These are phyloP conservation scores for Geosiphon pyriformis DNA, from an alignment of 192 early-diverging fungal genomes.

Conservation along the genomic window DNA sequence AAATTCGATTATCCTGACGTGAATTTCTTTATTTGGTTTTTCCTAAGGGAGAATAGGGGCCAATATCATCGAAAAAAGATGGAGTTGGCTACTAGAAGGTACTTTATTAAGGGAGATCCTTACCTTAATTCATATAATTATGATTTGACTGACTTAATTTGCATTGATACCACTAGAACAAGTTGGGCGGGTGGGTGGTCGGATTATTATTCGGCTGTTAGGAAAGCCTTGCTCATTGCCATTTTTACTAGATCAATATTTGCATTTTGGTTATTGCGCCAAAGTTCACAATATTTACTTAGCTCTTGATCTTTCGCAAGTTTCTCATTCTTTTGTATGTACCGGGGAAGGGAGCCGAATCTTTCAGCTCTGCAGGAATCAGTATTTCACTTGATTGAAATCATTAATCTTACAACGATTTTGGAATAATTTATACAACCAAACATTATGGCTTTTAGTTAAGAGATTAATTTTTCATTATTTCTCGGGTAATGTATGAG, in stretches of 20 bases:
- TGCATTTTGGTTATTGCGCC: slow-evolving; percentile 3
- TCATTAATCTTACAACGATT: too few species aligned
- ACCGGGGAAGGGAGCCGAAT: too few species aligned
- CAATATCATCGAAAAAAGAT: not conserved
- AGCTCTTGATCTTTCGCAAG: not conserved
- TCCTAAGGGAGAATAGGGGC: slow-evolving; percentile 10
- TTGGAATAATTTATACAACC: too few species aligned
- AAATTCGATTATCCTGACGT: slow-evolving; percentile 25
- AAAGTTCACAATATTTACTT: not conserved
- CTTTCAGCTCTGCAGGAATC: too few species aligned
- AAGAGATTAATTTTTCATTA: too few species aligned
- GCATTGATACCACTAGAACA: not conserved
- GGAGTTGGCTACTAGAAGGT: slow-evolving; percentile 11
- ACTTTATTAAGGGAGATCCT: not conserved
- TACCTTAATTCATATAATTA: not conserved
- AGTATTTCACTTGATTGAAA: too few species aligned
- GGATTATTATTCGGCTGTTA: slow-evolving; percentile 13
- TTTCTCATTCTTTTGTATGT: too few species aligned
- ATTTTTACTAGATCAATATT: slow-evolving; percentile 14
- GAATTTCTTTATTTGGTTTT: slow-evolving; percentile 22
- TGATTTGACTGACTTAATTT: not conserved
- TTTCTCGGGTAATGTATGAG: too few species aligned
- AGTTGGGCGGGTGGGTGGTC: slow-evolving; percentile 18
- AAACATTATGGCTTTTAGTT: too few species aligned
- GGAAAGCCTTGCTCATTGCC: slow-evolving; percentile 17